Conservation (phyloP, 192 early-diverging fungal species). For the Linnemannia hyalina region DNA sequence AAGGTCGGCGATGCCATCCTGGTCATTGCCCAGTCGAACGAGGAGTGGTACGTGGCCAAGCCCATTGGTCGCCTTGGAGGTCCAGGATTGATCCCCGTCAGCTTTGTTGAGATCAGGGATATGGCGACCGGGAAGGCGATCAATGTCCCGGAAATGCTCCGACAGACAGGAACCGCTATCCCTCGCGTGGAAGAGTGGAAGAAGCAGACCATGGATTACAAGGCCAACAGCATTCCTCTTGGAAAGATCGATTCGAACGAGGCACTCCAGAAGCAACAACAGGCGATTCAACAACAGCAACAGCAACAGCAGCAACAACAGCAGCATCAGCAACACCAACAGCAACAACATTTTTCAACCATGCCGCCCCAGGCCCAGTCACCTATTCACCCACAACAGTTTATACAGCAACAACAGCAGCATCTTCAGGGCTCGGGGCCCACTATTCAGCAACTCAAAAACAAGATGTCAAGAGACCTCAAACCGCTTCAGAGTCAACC, state of each 20-base stretch:
- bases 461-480: conserved; percentile 53
- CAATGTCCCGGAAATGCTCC: conserved; percentile 75
- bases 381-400: conserved; percentile 43
- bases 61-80: conserved; percentile 71
- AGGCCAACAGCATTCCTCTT: conserved; percentile 61
- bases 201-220: conserved; percentile 71
- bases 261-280: conserved; percentile 56
- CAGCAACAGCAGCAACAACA: conserved; percentile 38
- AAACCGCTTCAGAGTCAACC: conserved; percentile 34
- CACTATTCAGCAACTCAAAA: conserved; percentile 52
- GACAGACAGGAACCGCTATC: conserved; percentile 69
- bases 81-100: conserved; percentile 81
- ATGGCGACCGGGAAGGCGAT: conserved; percentile 74
- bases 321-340: conserved; percentile 4
- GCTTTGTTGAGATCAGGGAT: conserved; percentile 83
- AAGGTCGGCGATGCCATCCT: conserved; percentile 79
- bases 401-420: conserved; percentile 39
- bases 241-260: conserved; percentile 62
- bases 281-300: conserved; percentile 32
- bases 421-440: conserved; percentile 28
- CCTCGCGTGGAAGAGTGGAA: conserved; percentile 77
- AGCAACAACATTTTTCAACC: conserved; percentile 24
- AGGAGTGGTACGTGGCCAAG: conserved; percentile 86
- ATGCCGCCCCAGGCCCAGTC: conserved; percentile 16
- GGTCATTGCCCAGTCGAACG: conserved; percentile 82